These are phyloP conservation scores for Diaporthe sp. DNA, from an alignment of 2,329 filamentous ascomycete genomes.

Conservation along the genomic window DNA sequence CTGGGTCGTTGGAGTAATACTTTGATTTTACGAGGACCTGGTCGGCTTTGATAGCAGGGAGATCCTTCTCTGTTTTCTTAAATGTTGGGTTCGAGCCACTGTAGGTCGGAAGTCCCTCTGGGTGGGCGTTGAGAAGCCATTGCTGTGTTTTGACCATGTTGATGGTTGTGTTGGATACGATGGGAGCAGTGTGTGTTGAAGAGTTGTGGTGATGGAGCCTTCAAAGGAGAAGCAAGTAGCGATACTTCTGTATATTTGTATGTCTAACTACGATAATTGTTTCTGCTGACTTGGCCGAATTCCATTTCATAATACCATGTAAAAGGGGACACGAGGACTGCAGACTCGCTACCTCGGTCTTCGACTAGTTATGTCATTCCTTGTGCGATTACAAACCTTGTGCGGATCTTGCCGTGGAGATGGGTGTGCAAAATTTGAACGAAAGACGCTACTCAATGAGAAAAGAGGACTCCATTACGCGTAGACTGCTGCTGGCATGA, in stretches of 20 bases:
- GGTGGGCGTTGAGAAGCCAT: constrained; percentile 23
- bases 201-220: neutral
- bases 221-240: neutral
- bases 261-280: neutral
- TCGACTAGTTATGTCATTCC: neutral
- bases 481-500: neutral
- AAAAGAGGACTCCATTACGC: constrained; percentile 24
- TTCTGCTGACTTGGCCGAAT: no score
- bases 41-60: constrained; percentile 69
- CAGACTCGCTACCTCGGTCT: neutral
- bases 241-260: neutral
- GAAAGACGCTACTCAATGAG: neutral
- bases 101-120: constrained; percentile 27
- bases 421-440: neutral
- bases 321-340: no score
- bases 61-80: constrained; percentile 2
- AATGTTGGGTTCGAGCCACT: constrained; percentile 19
- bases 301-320: neutral
- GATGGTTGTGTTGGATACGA: neutral
- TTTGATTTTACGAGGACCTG: constrained; percentile 72
- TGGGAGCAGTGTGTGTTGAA: neutral
- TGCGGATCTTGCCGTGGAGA: constrained; percentile 1
- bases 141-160: constrained; percentile 31
- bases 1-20: constrained; percentile 80
- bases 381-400: neutral